A percentile compares a stretch with the other conserved stretches of the same genome.
phyloP scores from a whole-genome alignment of 331 rosid genomes.

The Malus hybrid region DNA sequence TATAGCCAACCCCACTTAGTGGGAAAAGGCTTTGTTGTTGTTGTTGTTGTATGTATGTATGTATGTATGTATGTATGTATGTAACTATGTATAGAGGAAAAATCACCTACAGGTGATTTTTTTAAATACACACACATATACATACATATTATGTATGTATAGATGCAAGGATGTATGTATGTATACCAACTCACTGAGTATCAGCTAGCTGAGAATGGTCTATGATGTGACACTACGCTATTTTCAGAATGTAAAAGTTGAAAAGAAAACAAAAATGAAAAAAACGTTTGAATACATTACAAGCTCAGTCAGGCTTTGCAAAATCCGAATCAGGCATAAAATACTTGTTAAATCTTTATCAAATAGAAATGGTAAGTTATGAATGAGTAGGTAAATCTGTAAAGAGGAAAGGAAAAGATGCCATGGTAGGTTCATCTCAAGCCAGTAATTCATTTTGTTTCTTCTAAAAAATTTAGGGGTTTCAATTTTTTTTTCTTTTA shows the following conservation, averaged over 20 bases:
- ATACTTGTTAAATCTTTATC: neutral
- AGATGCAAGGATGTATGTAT: neutral
- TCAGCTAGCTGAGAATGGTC: neutral
- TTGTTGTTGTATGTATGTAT: neutral
- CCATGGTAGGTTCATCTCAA: neutral
- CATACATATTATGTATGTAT: too few species aligned
- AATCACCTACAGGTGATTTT: neutral
- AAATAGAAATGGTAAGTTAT: neutral
- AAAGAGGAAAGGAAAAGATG: neutral
- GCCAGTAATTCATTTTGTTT: neutral
- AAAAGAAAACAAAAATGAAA: neutral
- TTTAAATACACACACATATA: too few species aligned
- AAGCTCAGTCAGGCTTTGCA: neutral
- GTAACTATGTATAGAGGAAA: too few species aligned
- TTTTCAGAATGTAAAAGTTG: neutral
- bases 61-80: neutral
- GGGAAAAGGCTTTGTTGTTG: too few species aligned
- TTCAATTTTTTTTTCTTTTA: neutral
- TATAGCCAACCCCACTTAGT: too few species aligned
- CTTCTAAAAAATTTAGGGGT: neutral
- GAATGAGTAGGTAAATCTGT: neutral
- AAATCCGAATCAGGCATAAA: neutral
- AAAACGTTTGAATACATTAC: neutral
- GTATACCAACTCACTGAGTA: neutral
- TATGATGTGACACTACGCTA: neutral